Base-by-base conservation (phyloP, 2,329 filamentous ascomycete genomes). In the Penicillium oxalicum region DNA sequence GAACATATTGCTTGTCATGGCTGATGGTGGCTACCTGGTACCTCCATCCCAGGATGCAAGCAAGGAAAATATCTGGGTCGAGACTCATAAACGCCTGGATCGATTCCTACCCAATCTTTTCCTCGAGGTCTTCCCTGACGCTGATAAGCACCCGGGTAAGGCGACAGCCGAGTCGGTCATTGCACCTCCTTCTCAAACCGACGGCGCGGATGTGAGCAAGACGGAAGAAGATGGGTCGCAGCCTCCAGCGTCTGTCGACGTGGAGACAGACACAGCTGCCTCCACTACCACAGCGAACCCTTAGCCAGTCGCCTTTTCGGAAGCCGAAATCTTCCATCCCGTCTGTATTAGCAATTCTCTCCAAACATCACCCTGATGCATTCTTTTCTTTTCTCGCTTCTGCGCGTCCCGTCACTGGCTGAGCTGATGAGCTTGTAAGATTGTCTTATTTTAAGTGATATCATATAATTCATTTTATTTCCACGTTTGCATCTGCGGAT, bases 1-100 rank as follows among this genome's bases (percentile, higher is more conserved):
- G 72, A 98, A 98, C 57, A 90, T 97, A 45, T 75, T 97, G 25
- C 77, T 98, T 8, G 93, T 98, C 61, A 95, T 98, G 90, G 84
- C 87, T 5, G 93, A 85, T 65, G 91, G 86, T 44, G 91, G 87
- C 33, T 91, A 88, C 61, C 79, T 98, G 4, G 83, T 88, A 0
- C 80, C 87, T 1, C 88, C 88, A 4, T 63, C 65, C 6, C 69
- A 76, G 44, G 73, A 78, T 36, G 56, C 67, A n/a, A 64, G 57
- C 53, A 76, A 79, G 53, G 74, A 76, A 53, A 69, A 75, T 57
- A 66, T 84, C 34, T 85, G 82, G 82, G 67, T 65, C 5, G 81
- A 84, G 68, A 84, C 81, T 9, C 77, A 75, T 66, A 79, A 77
- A 57, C 71, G 79, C 29, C 71, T 84, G 40, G 78, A 81, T 45